phyloP scores from a whole-genome alignment of 225 moss, liverwort and hornwort species.

The Antitrichia curtipendula region DNA sequence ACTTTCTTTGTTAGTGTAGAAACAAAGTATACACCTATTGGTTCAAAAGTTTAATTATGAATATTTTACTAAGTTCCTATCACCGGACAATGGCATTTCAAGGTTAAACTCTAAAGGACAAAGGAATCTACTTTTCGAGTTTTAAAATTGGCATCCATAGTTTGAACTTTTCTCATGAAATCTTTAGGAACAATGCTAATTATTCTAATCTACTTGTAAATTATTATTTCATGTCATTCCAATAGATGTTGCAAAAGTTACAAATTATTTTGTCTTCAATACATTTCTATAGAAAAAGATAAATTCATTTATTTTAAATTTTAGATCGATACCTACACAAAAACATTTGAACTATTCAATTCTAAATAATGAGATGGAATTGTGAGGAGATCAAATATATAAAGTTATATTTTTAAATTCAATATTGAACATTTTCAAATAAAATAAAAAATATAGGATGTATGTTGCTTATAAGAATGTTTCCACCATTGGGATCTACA shows the following conservation, averaged over 20 bases:
- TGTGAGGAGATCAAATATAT: no score
- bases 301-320: no score
- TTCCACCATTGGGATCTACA: rapidly evolving
- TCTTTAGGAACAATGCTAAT: background rate
- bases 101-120: background rate
- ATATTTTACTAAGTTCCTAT: background rate
- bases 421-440: no score
- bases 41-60: background rate
- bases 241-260: background rate
- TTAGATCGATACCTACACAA: background rate
- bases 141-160: background rate
- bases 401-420: no score
- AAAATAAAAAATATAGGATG: no score
- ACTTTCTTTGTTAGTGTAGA: background rate
- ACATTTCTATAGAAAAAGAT: no score
- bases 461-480: background rate
- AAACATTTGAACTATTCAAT: background rate
- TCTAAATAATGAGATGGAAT: no score
- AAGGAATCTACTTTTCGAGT: rapidly evolving
- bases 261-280: no score
- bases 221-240: background rate
- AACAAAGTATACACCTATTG: background rate
- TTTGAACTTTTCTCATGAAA: background rate
- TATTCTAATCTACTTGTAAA: background rate
- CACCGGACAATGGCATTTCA: rapidly evolving